Conservation (phyloP, 768 basidiomycete species). For the Dentipellis sp. region DNA sequence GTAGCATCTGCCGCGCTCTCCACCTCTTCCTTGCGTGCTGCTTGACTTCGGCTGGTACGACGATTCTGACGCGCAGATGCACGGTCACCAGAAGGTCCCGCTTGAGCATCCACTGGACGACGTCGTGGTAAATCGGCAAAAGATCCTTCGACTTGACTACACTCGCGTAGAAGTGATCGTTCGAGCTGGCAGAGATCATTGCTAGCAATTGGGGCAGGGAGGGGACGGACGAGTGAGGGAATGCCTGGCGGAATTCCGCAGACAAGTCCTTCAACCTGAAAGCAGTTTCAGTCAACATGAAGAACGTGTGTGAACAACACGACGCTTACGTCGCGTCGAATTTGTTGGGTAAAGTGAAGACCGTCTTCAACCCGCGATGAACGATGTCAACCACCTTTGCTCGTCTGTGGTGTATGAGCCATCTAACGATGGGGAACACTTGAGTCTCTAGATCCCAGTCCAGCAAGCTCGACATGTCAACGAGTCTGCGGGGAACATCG, state of each 20-base stretch:
- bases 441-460: constrained; percentile 81
- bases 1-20: constrained; percentile 27
- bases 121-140: constrained; percentile 66
- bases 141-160: constrained; percentile 63
- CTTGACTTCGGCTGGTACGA: constrained; percentile 74
- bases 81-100: constrained; percentile 78
- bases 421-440: constrained; percentile 84
- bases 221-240: constrained; percentile 51
- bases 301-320: neutral
- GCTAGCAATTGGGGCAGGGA: constrained; percentile 69
- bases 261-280: constrained; percentile 46
- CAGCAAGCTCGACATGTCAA: constrained; percentile 70
- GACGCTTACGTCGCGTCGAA: constrained; percentile 50
- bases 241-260: constrained; percentile 50
- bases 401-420: constrained; percentile 83
- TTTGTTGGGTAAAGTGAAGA: constrained; percentile 66
- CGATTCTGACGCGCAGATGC: constrained; percentile 78
- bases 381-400: constrained; percentile 87
- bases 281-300: constrained; percentile 9
- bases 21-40: constrained; percentile 39
- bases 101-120: constrained; percentile 87
- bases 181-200: constrained; percentile 58
- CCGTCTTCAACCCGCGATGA: constrained; percentile 68
- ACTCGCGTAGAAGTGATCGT: constrained; percentile 73
- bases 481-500: constrained; percentile 35